Conservation (phyloP, 768 basidiomycete genomes). For the Lentinula sp. region DNA sequence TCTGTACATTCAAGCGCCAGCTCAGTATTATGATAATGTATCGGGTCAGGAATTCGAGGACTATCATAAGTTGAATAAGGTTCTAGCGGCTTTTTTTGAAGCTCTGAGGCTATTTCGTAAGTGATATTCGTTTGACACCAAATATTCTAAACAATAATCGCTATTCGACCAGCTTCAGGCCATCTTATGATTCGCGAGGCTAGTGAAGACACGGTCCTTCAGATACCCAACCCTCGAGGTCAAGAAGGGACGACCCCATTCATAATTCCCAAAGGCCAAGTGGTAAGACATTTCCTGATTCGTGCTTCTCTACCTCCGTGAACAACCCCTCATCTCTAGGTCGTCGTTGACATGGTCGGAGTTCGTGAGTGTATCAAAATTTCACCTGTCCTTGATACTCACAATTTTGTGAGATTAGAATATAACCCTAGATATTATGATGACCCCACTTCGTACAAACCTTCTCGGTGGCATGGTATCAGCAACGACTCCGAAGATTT, state of each 20-base stretch:
- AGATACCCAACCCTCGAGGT: conserved; percentile 33
- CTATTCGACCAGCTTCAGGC: conserved; percentile 26
- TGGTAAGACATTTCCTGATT: conserved; percentile 16
- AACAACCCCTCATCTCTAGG: conserved; percentile 10
- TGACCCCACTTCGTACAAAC: conserved; percentile 40
- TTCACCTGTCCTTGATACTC: neutral
- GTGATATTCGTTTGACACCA: conserved; percentile 12
- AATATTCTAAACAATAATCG: neutral
- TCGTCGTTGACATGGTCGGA: conserved; percentile 43
- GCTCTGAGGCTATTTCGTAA: conserved; percentile 39
- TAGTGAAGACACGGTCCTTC: conserved; percentile 32
- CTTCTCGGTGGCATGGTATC: conserved; percentile 44
- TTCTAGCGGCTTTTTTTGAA: conserved; percentile 37
- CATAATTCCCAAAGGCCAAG: conserved; percentile 32
- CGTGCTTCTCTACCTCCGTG: neutral
- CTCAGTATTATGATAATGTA: conserved; percentile 8
- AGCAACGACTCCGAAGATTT: conserved; percentile 33
- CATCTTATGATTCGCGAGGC: conserved; percentile 36
- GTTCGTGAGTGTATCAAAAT: conserved; percentile 30
- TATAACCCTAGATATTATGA: conserved; percentile 46
- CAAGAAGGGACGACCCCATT: conserved; percentile 30
- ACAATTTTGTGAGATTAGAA: conserved; percentile 21
- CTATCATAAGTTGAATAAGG: conserved; percentile 33
- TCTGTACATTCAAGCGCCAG: neutral
- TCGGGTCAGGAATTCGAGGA: conserved; percentile 25